phyloP scores from a whole-genome alignment of 371 early-diverging fungal genomes.

The Mortierella sp. region DNA sequence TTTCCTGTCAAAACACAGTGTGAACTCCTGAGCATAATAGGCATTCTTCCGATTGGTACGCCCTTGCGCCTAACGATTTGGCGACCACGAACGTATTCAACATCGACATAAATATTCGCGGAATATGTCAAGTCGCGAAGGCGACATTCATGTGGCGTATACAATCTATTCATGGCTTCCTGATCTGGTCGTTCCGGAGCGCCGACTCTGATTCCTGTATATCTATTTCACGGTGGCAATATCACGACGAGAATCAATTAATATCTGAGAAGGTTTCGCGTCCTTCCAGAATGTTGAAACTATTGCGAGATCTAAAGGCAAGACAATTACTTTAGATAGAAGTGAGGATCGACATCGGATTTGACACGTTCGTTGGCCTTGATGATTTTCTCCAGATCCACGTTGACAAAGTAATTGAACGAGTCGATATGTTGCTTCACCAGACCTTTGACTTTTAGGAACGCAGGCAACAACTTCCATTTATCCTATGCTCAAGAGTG shows the following conservation, averaged over 20 bases:
- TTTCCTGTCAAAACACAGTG: conserved; percentile 91
- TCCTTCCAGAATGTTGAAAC: neutral
- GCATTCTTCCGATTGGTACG: conserved; percentile 97
- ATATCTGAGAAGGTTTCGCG: neutral
- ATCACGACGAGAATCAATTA: neutral
- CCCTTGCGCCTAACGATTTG: conserved; percentile 89
- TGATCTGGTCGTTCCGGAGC: conserved; percentile 87
- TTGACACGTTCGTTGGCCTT: conserved; percentile 95
- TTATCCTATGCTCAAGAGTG: conserved; percentile 80
- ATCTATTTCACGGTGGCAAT: conserved; percentile 62
- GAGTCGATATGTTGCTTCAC: conserved; percentile 99
- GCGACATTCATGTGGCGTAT: conserved; percentile 99
- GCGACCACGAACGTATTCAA: conserved; percentile 96
- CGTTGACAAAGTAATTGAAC: conserved; percentile 99
- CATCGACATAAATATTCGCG: conserved; percentile 96
- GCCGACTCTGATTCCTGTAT: conserved; percentile 92
- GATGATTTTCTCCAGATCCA: conserved; percentile 96
- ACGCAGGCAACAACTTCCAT: conserved; percentile 98
- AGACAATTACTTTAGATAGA: conserved; percentile 88
- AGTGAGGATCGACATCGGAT: conserved; percentile 99
- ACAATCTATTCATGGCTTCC: conserved; percentile 77
- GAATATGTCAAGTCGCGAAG: conserved; percentile 99
- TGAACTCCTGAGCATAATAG: conserved; percentile 98
- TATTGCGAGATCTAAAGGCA: neutral
- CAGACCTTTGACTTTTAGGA: conserved; percentile 98